Conservation (phyloP, 257 asterid species). For the Nicotiana attenuata region DNA sequence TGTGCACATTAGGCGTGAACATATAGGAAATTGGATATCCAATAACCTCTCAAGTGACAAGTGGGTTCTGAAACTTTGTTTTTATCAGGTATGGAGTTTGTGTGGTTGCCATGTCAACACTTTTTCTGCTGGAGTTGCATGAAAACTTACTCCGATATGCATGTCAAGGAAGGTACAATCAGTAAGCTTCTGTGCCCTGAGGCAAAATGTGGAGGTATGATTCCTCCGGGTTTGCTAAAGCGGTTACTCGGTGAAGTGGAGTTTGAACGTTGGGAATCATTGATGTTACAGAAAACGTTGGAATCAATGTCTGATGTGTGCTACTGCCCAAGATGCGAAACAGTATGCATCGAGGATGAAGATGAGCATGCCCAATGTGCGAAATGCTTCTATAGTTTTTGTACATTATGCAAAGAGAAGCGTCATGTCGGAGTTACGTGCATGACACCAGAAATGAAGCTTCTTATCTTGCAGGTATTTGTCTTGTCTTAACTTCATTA, state of each 20-base stretch:
- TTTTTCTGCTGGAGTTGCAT: slow-evolving; percentile 74
- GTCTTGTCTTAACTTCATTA: neutral
- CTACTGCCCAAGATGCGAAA: slow-evolving; percentile 95
- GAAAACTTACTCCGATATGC: slow-evolving; percentile 65
- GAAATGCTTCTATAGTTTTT: slow-evolving; percentile 79
- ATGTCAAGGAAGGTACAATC: slow-evolving; percentile 73
- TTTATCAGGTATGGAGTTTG: slow-evolving; percentile 68
- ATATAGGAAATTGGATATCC: neutral
- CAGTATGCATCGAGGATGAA: slow-evolving; percentile 77
- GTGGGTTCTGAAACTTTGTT: neutral
- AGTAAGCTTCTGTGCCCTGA: slow-evolving; percentile 70
- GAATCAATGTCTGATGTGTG: slow-evolving; percentile 85
- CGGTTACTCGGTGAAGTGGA: slow-evolving; percentile 63
- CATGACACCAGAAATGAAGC: slow-evolving; percentile 73
- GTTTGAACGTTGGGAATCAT: slow-evolving; percentile 75
- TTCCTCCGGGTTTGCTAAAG: slow-evolving; percentile 78
- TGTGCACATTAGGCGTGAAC: neutral
- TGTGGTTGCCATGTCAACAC: slow-evolving; percentile 74
- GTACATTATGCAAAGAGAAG: slow-evolving; percentile 69
- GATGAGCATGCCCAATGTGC: slow-evolving; percentile 81
- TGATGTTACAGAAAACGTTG: slow-evolving; percentile 64
- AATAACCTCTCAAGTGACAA: neutral
- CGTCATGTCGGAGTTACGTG: slow-evolving; percentile 87
- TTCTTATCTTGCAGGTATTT: slow-evolving; percentile 57
- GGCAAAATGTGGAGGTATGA: slow-evolving; percentile 78